These are phyloP conservation scores for Lasiodiplodia citricola DNA, from an alignment of 2,329 filamentous ascomycete species.

Conservation along the genomic window DNA sequence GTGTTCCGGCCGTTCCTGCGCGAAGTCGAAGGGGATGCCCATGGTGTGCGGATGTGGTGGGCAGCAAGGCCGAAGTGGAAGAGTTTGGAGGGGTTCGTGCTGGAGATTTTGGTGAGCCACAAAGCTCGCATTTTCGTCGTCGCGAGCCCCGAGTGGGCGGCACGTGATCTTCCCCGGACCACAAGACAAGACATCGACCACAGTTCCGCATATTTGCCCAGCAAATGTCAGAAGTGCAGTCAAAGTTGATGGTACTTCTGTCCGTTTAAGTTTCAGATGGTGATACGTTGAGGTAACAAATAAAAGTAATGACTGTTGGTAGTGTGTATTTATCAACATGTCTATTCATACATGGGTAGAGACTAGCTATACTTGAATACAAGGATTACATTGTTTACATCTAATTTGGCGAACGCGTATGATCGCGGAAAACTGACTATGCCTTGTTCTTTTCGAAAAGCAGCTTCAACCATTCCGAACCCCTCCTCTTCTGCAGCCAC, in stretches of 20 bases:
- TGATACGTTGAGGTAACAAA: no score
- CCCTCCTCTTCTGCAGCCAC: conserved; percentile 3
- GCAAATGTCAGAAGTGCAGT: background rate
- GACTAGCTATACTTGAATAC: no score
- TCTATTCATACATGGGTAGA: no score
- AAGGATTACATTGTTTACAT: no score
- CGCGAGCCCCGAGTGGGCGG: conserved; percentile 15
- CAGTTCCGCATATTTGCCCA: background rate
- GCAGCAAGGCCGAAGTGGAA: conserved; percentile 4
- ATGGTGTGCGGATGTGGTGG: conserved; percentile 38
- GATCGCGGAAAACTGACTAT: background rate
- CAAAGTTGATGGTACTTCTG: no score
- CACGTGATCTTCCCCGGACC: conserved; percentile 1
- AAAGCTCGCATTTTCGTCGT: conserved; percentile 17
- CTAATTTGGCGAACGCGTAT: no score
- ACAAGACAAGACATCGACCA: conserved; percentile 1
- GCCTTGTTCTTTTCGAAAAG: background rate
- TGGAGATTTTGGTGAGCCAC: conserved; percentile 15
- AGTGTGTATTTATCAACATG: no score
- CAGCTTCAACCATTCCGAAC: background rate
- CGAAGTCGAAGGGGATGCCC: conserved; percentile 75
- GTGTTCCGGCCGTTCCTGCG: conserved; percentile 87
- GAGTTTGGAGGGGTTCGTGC: conserved; percentile 18
- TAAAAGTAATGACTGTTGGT: no score
- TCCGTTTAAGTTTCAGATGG: no score